These are phyloP conservation scores for Fusarium buharicum DNA, from an alignment of 2,329 filamentous ascomycete genomes.

Conservation along the genomic window DNA sequence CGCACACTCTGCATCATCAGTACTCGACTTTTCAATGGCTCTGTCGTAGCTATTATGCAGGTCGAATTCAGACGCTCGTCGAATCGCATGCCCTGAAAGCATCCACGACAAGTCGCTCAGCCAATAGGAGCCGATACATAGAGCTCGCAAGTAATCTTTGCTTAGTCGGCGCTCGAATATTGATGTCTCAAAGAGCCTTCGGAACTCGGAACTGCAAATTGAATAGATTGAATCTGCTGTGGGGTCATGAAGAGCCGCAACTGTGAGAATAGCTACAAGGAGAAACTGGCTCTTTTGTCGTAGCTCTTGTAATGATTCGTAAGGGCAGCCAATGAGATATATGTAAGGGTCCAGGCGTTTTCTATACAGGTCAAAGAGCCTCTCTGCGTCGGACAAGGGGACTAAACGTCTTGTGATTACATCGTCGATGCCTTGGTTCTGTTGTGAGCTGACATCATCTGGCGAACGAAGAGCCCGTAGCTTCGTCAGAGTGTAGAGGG, in stretches of 20 bases:
- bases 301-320: conserved; percentile 59
- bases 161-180: conserved; percentile 50
- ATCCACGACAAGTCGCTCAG: conserved; percentile 70
- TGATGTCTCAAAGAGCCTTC: conserved; percentile 60
- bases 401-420: conserved; percentile 54
- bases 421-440: conserved; percentile 37
- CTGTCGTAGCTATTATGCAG: conserved; percentile 53
- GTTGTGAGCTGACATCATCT: conserved; percentile 32
- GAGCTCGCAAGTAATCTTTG: conserved; percentile 65
- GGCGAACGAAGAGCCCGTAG: conserved; percentile 48
- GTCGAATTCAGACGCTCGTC: conserved; percentile 58
- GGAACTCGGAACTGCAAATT: conserved; percentile 64
- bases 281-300: conserved; percentile 66
- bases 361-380: conserved; percentile 61
- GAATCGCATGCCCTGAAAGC: conserved; percentile 63
- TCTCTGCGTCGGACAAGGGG: conserved; percentile 58
- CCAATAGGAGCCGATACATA: conserved; percentile 71
- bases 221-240: conserved; percentile 61
- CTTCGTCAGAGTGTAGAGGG: conserved; percentile 50
- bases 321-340: conserved; percentile 61
- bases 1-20: conserved; percentile 58
- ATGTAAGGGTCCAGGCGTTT: conserved; percentile 61
- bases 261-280: conserved; percentile 65
- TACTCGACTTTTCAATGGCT: conserved; percentile 48
- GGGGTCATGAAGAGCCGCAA: conserved; percentile 67